phyloP scores from a whole-genome alignment of 148 eudicot species.

The Spergularia marina region DNA sequence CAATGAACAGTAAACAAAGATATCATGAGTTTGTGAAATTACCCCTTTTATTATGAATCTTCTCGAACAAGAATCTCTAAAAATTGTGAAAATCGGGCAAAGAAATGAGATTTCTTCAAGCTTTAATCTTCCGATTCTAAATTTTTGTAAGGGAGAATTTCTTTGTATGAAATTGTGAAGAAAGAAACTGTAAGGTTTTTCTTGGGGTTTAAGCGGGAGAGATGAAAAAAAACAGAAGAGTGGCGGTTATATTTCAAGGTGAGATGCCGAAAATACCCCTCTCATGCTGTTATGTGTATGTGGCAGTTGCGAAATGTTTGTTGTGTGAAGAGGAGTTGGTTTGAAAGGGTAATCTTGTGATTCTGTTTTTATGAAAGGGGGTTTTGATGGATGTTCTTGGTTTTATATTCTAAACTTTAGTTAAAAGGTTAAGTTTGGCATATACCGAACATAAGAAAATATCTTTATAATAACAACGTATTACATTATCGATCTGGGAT shows the following conservation, averaged over 20 bases:
- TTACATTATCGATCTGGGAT: too few relatives aligned
- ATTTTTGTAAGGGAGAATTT: neutral
- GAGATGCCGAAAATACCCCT: constrained; percentile 13
- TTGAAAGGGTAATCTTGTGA: neutral
- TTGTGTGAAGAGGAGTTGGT: constrained; percentile 8
- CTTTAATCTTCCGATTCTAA: neutral
- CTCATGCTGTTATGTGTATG: neutral
- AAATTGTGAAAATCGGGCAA: neutral
- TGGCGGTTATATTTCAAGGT: constrained; percentile 17
- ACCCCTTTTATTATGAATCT: neutral
- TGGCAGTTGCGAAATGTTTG: constrained; percentile 10
- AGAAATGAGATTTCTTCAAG: neutral
- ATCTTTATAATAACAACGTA: too few relatives aligned
- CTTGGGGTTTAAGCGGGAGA: constrained; percentile 6
- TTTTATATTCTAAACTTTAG: too few relatives aligned
- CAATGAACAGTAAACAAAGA: neutral
- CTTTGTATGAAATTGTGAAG: neutral
- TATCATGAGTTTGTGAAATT: neutral
- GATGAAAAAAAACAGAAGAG: neutral
- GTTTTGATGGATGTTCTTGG: too few relatives aligned
- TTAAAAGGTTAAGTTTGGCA: too few relatives aligned
- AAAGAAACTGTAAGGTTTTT: neutral
- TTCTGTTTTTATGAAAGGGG: neutral
- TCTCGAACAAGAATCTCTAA: neutral
- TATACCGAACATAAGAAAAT: too few relatives aligned